A percentile compares a stretch with the other conserved stretches of the same genome.
Conservation (phyloP, 768 basidiomycete species). For the Leccinum broughii region DNA sequence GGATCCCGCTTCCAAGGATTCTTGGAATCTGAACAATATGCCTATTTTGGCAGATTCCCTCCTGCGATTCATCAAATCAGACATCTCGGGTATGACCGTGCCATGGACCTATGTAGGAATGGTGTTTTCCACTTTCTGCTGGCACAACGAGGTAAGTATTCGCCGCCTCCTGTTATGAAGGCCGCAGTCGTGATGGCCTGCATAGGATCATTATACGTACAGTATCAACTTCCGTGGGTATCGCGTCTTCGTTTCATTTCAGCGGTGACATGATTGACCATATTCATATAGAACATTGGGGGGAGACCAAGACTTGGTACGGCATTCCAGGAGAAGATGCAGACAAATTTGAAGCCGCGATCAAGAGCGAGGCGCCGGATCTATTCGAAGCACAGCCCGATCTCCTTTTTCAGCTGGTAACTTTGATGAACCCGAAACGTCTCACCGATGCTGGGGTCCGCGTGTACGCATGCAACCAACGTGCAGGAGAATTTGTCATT, state of each 20-base stretch:
- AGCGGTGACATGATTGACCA: slow-evolving; percentile 28
- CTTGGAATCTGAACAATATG: slow-evolving; percentile 98
- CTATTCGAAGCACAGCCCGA: slow-evolving; percentile 97
- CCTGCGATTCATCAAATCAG: slow-evolving; percentile 95
- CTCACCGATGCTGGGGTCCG: slow-evolving; percentile 86
- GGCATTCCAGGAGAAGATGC: slow-evolving; percentile 96
- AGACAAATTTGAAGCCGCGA: slow-evolving; percentile 94
- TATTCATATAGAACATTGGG: slow-evolving; percentile 84
- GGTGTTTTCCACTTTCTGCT: slow-evolving; percentile 98
- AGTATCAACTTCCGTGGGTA: slow-evolving; percentile 90
- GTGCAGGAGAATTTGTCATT: slow-evolving; percentile 96
- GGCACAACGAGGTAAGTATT: slow-evolving; percentile 90
- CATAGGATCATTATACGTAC: slow-evolving; percentile 95
- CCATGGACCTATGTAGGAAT: slow-evolving; percentile 99
- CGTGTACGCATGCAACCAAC: slow-evolving; percentile 93
- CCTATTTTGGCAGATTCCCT: slow-evolving; percentile 92
- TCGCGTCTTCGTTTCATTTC: slow-evolving; percentile 19
- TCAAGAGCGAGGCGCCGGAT: slow-evolving; percentile 93
- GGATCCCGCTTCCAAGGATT: slow-evolving; percentile 82
- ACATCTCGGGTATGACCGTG: slow-evolving; percentile 99
- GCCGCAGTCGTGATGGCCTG: slow-evolving; percentile 24
- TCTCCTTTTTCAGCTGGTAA: slow-evolving; percentile 95
- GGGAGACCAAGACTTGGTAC: slow-evolving; percentile 99
- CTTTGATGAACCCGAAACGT: slow-evolving; percentile 92
- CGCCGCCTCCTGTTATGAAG: slow-evolving; percentile 17